Evolutionary conservation across 306 rosid species (phyloP).

Genomic region (Lathyrus aphaca): DNA sequence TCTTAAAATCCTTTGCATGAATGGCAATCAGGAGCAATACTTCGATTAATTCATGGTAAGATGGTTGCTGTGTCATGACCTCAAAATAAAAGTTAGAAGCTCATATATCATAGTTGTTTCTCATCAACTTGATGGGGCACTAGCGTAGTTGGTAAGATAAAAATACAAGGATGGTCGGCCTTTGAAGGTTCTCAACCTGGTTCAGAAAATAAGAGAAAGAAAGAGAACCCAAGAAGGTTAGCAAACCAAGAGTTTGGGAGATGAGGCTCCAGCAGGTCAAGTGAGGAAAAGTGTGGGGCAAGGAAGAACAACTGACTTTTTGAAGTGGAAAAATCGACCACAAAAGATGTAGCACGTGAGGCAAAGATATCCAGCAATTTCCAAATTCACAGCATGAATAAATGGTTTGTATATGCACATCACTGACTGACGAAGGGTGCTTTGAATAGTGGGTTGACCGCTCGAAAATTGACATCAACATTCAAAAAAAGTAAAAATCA

Average conservation of each 20-base stretch:
- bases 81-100: background rate
- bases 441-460: too few relatives aligned
- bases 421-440: background rate
- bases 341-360: background rate
- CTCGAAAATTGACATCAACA: too few relatives aligned
- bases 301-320: background rate
- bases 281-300: background rate
- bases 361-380: background rate
- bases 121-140: background rate
- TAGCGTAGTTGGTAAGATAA: background rate
- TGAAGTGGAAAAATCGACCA: background rate
- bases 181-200: too few relatives aligned
- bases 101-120: background rate
- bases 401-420: background rate
- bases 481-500: background rate
- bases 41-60: background rate
- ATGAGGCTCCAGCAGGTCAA: background rate
- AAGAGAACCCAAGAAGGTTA: background rate
- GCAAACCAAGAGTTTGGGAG: background rate
- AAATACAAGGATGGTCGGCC: background rate
- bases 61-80: background rate
- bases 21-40: background rate
- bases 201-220: background rate
- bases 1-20: background rate
- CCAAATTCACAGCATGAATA: background rate